A percentile compares a stretch with the other conserved stretches of the same genome.
These are phyloP conservation scores for Colletotrichum camelliae DNA, from an alignment of 2,329 filamentous ascomycete genomes.

Conservation along the genomic window DNA sequence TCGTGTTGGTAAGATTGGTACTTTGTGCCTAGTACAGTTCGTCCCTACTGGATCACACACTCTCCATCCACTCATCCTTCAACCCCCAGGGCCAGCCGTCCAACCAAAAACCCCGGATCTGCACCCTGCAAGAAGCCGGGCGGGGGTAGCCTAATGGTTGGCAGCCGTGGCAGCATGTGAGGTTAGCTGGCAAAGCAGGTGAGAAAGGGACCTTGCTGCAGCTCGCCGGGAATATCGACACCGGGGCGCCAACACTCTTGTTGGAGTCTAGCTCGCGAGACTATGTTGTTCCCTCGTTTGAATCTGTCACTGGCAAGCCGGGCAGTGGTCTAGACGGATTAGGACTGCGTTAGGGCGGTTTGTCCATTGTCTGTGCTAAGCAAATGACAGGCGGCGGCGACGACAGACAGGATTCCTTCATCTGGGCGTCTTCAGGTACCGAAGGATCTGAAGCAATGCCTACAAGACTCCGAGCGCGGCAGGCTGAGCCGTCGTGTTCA, in stretches of 20 bases:
- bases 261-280: not conserved
- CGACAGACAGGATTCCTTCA: not conserved
- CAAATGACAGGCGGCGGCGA: not conserved
- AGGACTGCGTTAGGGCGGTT: not conserved
- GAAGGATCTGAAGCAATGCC: not conserved
- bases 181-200: not conserved
- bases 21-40: not conserved
- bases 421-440: not conserved
- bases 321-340: not conserved
- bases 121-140: constrained; percentile 16
- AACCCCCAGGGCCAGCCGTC: not conserved
- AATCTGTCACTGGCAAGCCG: not conserved
- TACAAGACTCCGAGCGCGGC: not conserved
- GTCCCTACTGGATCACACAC: not conserved
- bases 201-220: not conserved
- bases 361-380: not conserved
- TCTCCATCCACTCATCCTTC: not conserved
- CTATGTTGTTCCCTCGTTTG: not conserved
- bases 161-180: not conserved
- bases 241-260: not conserved
- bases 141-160: not conserved
- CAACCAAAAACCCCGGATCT: constrained; percentile 16
- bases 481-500: not conserved
- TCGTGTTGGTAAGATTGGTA: not conserved
- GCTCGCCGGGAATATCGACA: not conserved